Conservation (phyloP, 148 eudicot species). For the Polygonum maritimum region DNA sequence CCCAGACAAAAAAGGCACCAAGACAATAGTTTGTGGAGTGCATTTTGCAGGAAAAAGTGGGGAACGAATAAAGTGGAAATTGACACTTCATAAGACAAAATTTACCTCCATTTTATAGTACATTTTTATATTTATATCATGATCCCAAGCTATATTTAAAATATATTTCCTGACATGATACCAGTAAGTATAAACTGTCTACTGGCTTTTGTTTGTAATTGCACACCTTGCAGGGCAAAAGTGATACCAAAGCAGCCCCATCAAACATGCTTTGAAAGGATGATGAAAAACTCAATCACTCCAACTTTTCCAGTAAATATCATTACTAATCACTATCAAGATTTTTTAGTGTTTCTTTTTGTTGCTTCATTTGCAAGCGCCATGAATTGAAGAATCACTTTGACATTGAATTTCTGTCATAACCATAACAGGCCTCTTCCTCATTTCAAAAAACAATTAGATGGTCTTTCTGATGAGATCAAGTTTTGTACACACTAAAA, state of each 20-base stretch:
- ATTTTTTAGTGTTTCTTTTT: not conserved
- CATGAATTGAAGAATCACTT: not conserved
- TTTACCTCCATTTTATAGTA: not conserved
- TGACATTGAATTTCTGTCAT: not conserved
- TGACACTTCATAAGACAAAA: constrained; percentile 9
- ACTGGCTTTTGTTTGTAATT: constrained; percentile 6
- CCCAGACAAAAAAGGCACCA: not conserved
- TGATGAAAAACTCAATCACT: not conserved
- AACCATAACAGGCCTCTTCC: not conserved
- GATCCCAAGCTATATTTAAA: not conserved
- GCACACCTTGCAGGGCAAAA: constrained; percentile 10
- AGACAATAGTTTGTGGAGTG: constrained; percentile 6
- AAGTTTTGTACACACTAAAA: not conserved
- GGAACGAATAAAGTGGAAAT: not conserved
- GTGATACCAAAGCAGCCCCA: constrained; percentile 9
- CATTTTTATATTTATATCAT: not conserved
- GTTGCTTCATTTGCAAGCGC: not conserved
- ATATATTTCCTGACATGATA: not conserved
- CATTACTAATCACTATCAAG: constrained; percentile 7
- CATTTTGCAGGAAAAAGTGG: not conserved
- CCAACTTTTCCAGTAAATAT: constrained; percentile 7
- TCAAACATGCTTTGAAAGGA: constrained; percentile 2
- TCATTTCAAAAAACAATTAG: not conserved
- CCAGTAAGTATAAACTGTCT: not conserved
- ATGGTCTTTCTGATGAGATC: not conserved